Conservation (phyloP, 352 stramenopile species). For the Pythium phragmitis region DNA sequence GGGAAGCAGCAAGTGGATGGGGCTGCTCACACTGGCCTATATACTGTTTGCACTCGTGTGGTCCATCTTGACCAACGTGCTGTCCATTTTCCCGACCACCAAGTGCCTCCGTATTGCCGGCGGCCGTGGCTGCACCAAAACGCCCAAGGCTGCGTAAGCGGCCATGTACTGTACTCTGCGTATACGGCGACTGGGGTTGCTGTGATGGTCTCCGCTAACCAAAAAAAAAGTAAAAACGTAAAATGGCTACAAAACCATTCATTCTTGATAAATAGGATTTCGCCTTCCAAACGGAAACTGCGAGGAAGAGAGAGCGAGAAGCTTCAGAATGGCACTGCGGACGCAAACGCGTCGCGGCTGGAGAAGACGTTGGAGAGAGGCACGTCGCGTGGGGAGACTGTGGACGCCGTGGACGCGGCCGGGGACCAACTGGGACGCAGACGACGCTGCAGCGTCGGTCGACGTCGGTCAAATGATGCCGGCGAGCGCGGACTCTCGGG, state of each 20-base stretch:
- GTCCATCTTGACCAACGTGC: constrained; percentile 28
- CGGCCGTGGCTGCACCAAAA: constrained; percentile 23
- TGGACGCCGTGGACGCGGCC: constrained; percentile 17
- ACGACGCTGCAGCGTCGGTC: constrained; percentile 6
- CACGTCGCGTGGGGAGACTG: constrained; percentile 4
- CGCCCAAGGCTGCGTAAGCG: neutral
- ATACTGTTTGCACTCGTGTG: constrained; percentile 27
- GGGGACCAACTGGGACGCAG: constrained; percentile 16
- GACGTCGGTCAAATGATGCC: neutral
- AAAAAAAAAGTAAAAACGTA: too few relatives aligned
- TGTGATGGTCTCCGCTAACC: neutral
- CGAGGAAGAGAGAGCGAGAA: neutral
- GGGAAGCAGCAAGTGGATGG: constrained; percentile 24
- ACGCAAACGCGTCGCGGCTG: neutral
- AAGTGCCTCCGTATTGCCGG: constrained; percentile 30
- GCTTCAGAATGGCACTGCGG: neutral
- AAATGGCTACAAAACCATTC: neutral
- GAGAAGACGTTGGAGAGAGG: neutral
- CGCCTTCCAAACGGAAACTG: too few relatives aligned
- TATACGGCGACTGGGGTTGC: too few relatives aligned
- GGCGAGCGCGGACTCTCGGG: neutral
- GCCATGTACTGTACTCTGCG: neutral
- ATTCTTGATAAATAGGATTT: neutral
- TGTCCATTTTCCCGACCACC: constrained; percentile 32
- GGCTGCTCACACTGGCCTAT: constrained; percentile 26